Evolutionary conservation across 176 grass and related monocot species (phyloP).

Genomic region (Paspalum notatum): DNA sequence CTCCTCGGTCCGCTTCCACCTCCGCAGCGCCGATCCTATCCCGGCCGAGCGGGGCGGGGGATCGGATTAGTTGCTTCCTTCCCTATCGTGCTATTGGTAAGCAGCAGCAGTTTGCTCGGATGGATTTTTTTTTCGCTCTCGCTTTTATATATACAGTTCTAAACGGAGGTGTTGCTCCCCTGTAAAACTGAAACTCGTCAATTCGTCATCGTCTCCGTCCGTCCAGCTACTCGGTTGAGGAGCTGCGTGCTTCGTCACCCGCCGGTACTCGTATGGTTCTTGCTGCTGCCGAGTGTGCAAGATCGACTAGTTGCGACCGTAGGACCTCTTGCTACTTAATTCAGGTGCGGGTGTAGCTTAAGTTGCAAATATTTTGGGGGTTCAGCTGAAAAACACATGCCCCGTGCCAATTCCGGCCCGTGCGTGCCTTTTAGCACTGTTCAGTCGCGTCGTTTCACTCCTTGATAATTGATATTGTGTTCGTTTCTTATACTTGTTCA

Average conservation of each 20-base stretch:
- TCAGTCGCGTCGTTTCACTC: neutral
- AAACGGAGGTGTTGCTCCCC: neutral
- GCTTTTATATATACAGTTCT: too few relatives aligned
- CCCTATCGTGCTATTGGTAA: conserved; percentile 8
- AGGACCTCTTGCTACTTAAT: neutral
- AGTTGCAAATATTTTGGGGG: neutral
- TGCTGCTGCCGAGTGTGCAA: neutral
- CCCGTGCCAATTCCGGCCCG: neutral
- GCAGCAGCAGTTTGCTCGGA: neutral
- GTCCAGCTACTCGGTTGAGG: too few relatives aligned
- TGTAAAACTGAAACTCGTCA: neutral
- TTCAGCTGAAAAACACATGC: neutral
- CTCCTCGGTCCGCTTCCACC: neutral
- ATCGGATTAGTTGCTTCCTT: conserved; percentile 23
- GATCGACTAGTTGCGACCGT: neutral
- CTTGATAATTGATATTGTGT: neutral
- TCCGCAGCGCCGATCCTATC: conserved; percentile 9
- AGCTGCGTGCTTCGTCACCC: neutral
- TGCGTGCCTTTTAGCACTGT: neutral
- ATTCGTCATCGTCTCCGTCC: neutral
- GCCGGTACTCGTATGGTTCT: neutral
- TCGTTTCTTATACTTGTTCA: neutral
- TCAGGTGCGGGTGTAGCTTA: neutral
- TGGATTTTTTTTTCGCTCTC: neutral
- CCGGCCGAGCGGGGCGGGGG: neutral